Evolutionary conservation across 164 flowering plant genomes (phyloP).

Genomic region (Macadamia integrifolia): DNA sequence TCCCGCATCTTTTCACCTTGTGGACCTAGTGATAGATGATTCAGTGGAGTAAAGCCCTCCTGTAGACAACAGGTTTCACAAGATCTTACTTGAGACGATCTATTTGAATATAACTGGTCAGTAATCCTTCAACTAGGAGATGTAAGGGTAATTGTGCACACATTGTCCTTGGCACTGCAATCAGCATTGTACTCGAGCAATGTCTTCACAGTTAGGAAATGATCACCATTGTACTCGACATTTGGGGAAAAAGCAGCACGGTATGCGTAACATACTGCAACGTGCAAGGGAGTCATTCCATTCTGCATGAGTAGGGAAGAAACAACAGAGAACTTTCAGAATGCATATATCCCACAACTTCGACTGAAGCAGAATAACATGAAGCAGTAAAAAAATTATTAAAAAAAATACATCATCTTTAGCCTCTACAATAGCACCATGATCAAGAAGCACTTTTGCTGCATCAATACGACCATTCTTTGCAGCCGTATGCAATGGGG

Average conservation of each 20-base stretch:
- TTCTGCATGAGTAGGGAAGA: conserved; percentile 42
- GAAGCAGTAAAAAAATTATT: background rate
- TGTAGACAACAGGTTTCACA: conserved; percentile 19
- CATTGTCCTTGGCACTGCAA: conserved; percentile 83
- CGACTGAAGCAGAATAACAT: background rate
- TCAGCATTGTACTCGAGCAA: conserved; percentile 82
- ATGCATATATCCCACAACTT: background rate
- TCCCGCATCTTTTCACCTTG: conserved; percentile 60
- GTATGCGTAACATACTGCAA: conserved; percentile 89
- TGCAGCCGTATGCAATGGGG: conserved; percentile 98
- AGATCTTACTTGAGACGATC: background rate
- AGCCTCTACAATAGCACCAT: conserved; percentile 81
- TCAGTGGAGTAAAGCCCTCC: conserved; percentile 87
- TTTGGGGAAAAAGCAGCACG: conserved; percentile 59
- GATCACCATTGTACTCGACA: no score
- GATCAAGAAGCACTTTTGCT: conserved; percentile 69
- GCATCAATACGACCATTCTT: conserved; percentile 92
- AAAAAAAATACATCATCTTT: conserved; percentile 68
- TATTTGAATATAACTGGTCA: background rate
- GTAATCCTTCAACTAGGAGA: background rate
- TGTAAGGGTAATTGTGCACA: conserved; percentile 17
- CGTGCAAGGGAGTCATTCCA: conserved; percentile 98
- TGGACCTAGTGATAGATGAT: conserved; percentile 77
- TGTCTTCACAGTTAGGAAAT: conserved; percentile 62
- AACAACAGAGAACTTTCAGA: background rate